Evolutionary conservation across 108 stramenopile genomes (phyloP).

Genomic region (Seminavis robusta): DNA sequence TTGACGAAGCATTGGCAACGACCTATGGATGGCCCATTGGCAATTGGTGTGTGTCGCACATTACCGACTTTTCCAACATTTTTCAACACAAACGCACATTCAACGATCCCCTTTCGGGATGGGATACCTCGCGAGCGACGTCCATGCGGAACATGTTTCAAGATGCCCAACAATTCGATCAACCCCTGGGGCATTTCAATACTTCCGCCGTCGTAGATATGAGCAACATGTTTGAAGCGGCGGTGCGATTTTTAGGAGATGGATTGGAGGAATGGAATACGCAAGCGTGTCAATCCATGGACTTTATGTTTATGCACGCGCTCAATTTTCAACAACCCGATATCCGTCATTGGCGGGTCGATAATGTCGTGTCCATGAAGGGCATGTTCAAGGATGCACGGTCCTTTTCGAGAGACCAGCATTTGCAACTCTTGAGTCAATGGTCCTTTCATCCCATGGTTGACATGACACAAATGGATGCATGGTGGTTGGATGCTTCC

Average conservation of each 20-base stretch:
- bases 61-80: conserved; percentile 14
- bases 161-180: conserved; percentile 13
- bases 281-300: not conserved
- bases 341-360: conserved; percentile 13
- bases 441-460: too few species aligned
- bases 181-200: conserved; percentile 24
- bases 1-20: not conserved
- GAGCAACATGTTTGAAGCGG: conserved; percentile 16
- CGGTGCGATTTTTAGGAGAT: conserved; percentile 14
- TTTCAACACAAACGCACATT: too few species aligned
- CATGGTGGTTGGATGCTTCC: too few species aligned
- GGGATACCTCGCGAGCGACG: conserved; percentile 25
- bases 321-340: too few species aligned
- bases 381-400: conserved; percentile 8
- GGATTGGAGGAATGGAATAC: conserved; percentile 17
- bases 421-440: too few species aligned
- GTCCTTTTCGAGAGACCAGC: conserved; percentile 14
- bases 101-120: conserved; percentile 12
- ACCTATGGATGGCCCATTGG: conserved; percentile 31
- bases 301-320: not conserved
- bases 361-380: too few species aligned
- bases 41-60: conserved; percentile 25
- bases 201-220: conserved; percentile 15
- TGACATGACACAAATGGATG: too few species aligned
- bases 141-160: conserved; percentile 22